Percentiles rank a stretch among this genome's conserved stretches.
phyloP scores from a whole-genome alignment of 2,329 filamentous ascomycete species.

The Ascochyta pisi region DNA sequence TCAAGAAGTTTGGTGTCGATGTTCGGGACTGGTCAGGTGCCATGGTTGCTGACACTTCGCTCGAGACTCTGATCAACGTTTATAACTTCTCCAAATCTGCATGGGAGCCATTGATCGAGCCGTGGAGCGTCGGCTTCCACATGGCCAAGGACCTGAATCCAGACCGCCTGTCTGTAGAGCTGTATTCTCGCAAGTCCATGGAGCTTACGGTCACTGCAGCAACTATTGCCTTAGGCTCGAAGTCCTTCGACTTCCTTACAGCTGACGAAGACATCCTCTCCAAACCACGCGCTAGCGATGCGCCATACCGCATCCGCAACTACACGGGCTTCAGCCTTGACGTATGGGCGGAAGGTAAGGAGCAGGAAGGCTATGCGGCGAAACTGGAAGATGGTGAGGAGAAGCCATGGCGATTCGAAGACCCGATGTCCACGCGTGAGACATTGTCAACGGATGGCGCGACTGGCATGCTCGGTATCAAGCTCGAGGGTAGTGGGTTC shows the following conservation, averaged over 20 bases:
- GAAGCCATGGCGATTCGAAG: conserved; percentile 94
- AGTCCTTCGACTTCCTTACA: conserved; percentile 88
- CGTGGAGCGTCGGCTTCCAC: conserved; percentile 93
- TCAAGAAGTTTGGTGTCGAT: conserved; percentile 85
- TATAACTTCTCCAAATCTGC: conserved; percentile 99
- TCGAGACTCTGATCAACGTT: conserved; percentile 93
- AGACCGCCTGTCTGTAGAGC: conserved; percentile 79
- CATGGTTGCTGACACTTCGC: conserved; percentile 84
- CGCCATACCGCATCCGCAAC: conserved; percentile 92
- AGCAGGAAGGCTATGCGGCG: conserved; percentile 73
- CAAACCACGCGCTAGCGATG: conserved; percentile 89
- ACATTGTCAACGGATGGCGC: conserved; percentile 84
- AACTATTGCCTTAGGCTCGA: conserved; percentile 90
- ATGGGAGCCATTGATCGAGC: conserved; percentile 96
- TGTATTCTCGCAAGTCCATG: conserved; percentile 87
- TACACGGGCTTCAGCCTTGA: conserved; percentile 92
- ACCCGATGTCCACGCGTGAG: conserved; percentile 95
- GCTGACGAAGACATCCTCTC: conserved; percentile 90
- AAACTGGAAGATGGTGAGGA: conserved; percentile 89
- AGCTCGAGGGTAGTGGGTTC: conserved; percentile 92
- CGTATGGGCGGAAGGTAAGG: conserved; percentile 74
- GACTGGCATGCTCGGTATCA: conserved; percentile 79
- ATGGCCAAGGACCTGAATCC: conserved; percentile 79
- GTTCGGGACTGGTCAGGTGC: conserved; percentile 91
- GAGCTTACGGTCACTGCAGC: conserved; percentile 93